These are phyloP conservation scores for Aspergillus alliaceus DNA, from an alignment of 2,329 filamentous ascomycete genomes.

Conservation along the genomic window DNA sequence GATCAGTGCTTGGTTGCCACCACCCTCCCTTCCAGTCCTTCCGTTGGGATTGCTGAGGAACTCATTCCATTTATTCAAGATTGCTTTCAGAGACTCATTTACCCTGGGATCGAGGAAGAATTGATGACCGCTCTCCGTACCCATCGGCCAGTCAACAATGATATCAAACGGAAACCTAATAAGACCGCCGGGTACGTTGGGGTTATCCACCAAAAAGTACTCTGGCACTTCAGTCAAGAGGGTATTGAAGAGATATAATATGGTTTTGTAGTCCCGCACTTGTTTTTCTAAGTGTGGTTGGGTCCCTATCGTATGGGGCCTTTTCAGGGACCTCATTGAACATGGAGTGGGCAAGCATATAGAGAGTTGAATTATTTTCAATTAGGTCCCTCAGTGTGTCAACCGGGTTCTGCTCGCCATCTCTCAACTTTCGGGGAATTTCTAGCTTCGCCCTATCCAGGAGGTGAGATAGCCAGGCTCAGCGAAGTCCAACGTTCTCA, in stretches of 20 bases:
- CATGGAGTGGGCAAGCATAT: slow-evolving; percentile 9
- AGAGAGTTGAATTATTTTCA: slow-evolving; percentile 3
- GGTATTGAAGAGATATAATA: slow-evolving; percentile 9
- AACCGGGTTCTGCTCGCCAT: not conserved
- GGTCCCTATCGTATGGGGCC: slow-evolving; percentile 9
- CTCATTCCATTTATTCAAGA: not conserved
- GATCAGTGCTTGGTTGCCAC: not conserved
- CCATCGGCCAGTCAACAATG: slow-evolving; percentile 7
- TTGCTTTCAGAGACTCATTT: not conserved
- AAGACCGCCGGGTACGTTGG: not conserved
- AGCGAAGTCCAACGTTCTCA: not conserved
- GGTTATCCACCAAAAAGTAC: not conserved
- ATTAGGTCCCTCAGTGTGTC: slow-evolving; percentile 1
- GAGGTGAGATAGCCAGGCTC: slow-evolving; percentile 1
- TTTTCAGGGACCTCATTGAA: slow-evolving; percentile 9
- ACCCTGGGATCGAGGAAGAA: slow-evolving; percentile 2
- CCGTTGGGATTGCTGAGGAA: not conserved
- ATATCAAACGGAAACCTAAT: slow-evolving; percentile 4
- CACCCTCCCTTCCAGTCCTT: not conserved
- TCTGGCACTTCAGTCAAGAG: slow-evolving; percentile 3
- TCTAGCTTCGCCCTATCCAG: not conserved
- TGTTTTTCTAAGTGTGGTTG: slow-evolving; percentile 7
- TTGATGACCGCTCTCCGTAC: slow-evolving; percentile 1
- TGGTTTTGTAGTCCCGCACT: slow-evolving; percentile 7
- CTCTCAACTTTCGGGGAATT: not conserved